Conservation (phyloP, 1,139 yeast species). For the Yarrowia galli region DNA sequence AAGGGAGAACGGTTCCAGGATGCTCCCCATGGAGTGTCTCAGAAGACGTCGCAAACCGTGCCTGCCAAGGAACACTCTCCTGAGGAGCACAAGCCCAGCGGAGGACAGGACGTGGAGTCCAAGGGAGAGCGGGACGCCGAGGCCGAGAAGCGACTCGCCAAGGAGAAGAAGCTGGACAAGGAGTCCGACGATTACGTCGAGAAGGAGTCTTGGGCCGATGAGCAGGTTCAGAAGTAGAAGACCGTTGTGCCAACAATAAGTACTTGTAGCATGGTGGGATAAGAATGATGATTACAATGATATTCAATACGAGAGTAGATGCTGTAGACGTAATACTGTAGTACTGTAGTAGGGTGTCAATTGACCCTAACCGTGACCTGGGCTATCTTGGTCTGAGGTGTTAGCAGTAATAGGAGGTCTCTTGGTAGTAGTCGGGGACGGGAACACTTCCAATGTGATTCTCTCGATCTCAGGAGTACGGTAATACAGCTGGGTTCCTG, state of each 20-base stretch:
- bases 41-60: slow-evolving; percentile 24
- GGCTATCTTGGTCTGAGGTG: too few species aligned
- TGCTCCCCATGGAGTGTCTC: not conserved
- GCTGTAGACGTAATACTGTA: too few species aligned
- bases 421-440: too few species aligned
- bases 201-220: slow-evolving; percentile 31
- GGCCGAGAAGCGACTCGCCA: slow-evolving; percentile 34
- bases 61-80: slow-evolving; percentile 27
- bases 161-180: slow-evolving; percentile 34
- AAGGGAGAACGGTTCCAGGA: slow-evolving; percentile 17
- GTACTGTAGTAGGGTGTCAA: too few species aligned
- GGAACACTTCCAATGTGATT: too few species aligned
- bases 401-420: too few species aligned
- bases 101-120: slow-evolving; percentile 11
- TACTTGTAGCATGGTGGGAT: not conserved
- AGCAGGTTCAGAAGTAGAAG: slow-evolving; percentile 7
- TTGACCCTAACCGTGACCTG: too few species aligned
- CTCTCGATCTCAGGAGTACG: too few species aligned
- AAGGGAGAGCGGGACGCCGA: slow-evolving; percentile 28
- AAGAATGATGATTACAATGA: not conserved
- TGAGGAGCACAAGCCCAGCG: not conserved
- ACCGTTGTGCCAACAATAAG: not conserved
- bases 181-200: slow-evolving; percentile 12
- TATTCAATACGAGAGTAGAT: too few species aligned
- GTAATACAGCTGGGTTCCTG: too few species aligned